phyloP scores from a whole-genome alignment of 192 early-diverging fungal genomes.

The Coemansia sp. region DNA sequence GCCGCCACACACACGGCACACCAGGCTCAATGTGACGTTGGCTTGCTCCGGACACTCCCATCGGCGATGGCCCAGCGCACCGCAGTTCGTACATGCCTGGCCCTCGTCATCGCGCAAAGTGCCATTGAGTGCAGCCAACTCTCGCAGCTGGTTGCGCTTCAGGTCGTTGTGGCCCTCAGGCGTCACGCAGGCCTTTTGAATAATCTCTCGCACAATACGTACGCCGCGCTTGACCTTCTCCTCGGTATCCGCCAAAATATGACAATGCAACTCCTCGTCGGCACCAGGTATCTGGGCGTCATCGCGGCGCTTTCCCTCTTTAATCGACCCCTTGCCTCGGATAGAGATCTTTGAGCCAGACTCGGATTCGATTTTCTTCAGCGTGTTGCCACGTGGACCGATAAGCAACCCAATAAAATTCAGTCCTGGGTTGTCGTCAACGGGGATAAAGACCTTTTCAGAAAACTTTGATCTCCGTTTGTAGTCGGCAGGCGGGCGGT shows the following conservation, averaged over 20 bases:
- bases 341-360: conserved; percentile 96
- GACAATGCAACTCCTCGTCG: conserved; percentile 88
- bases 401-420: conserved; percentile 98
- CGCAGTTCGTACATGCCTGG: conserved; percentile 94
- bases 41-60: conserved; percentile 89
- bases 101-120: conserved; percentile 95
- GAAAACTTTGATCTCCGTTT: conserved; percentile 75
- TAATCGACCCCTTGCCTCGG: conserved; percentile 93
- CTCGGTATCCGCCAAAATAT: conserved; percentile 87
- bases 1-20: conserved; percentile 88
- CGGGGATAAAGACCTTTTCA: conserved; percentile 97
- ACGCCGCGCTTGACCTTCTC: conserved; percentile 85
- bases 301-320: conserved; percentile 82
- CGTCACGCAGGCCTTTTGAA: conserved; percentile 87
- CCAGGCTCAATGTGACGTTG: conserved; percentile 84
- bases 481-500: conserved; percentile 92
- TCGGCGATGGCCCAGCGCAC: conserved; percentile 82
- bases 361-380: conserved; percentile 94
- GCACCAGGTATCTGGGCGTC: conserved; percentile 65
- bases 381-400: conserved; percentile 94
- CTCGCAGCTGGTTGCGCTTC: conserved; percentile 92
- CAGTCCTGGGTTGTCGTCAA: conserved; percentile 93
- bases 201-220: conserved; percentile 88
- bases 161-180: conserved; percentile 96
- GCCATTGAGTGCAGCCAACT: conserved; percentile 94